phyloP scores from a whole-genome alignment of 768 basidiomycete genomes.

The Saitozyma sp. region DNA sequence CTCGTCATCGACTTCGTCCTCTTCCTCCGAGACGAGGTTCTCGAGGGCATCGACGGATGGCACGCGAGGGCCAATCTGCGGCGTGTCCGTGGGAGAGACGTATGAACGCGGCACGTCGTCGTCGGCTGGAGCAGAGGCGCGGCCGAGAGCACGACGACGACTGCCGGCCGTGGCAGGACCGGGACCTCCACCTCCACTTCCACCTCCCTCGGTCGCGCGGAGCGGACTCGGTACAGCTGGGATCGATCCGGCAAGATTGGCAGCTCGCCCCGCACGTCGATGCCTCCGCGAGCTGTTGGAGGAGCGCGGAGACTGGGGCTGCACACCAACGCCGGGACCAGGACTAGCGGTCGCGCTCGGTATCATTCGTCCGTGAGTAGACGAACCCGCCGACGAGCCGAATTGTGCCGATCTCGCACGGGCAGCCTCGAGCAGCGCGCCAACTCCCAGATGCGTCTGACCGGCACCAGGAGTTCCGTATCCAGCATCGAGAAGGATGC shows the following conservation, averaged over 20 bases:
- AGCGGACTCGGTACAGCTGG: slow-evolving; percentile 30
- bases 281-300: slow-evolving; percentile 31
- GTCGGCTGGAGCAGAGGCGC: slow-evolving; percentile 1
- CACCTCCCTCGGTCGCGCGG: slow-evolving; percentile 21
- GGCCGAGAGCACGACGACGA: slow-evolving; percentile 28
- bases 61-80: slow-evolving; percentile 21
- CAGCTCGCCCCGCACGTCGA: slow-evolving; percentile 23
- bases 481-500: slow-evolving; percentile 90
- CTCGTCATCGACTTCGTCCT: slow-evolving; percentile 15
- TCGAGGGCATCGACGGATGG: slow-evolving; percentile 26
- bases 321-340: too few relatives aligned
- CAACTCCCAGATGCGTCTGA: slow-evolving; percentile 17
- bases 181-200: slow-evolving; percentile 15
- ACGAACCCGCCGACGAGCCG: slow-evolving; percentile 20
- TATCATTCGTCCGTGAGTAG: slow-evolving; percentile 10
- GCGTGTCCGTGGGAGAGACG: slow-evolving; percentile 38
- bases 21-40: slow-evolving; percentile 18
- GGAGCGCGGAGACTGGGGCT: slow-evolving; percentile 19
- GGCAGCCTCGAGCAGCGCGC: slow-evolving; percentile 39
- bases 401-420: slow-evolving; percentile 19
- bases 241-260: slow-evolving; percentile 24
- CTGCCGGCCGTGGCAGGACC: slow-evolving; percentile 33
- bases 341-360: neutral
- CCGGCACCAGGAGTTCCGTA: slow-evolving; percentile 55
- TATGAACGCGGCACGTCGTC: slow-evolving; percentile 10